Evolutionary conservation across 1,284 basidiomycete genomes (phyloP).

Genomic region (Xanthoconium separans): DNA sequence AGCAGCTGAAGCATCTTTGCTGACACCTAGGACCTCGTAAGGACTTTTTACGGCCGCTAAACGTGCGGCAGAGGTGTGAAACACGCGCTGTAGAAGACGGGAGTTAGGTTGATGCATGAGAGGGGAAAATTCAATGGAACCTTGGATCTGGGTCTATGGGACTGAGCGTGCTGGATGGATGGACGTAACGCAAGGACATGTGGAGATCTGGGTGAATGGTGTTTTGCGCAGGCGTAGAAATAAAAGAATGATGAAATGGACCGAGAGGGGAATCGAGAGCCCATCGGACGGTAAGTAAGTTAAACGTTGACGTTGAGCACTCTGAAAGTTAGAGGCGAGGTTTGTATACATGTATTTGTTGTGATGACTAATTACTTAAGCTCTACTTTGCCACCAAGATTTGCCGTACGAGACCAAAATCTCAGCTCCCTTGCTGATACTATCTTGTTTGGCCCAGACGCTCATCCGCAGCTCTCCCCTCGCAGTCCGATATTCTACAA

Average conservation of each 20-base stretch:
- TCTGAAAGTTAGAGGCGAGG: no score
- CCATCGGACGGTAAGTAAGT: conserved; percentile 30
- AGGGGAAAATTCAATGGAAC: conserved; percentile 16
- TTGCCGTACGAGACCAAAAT: conserved; percentile 92
- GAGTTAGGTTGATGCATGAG: conserved; percentile 14
- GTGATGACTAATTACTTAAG: conserved; percentile 16
- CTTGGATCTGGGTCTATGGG: conserved; percentile 22
- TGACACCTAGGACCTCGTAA: conserved; percentile 88
- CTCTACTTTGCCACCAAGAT: conserved; percentile 74
- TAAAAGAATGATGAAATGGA: conserved; percentile 57
- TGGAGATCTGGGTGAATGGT: conserved; percentile 38
- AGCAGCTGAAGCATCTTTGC: conserved; percentile 76
- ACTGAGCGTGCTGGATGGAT: conserved; percentile 15
- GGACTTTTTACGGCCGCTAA: conserved; percentile 78
- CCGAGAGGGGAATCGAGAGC: conserved; percentile 47
- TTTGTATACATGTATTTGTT: conserved; percentile 21
- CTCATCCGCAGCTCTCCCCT: conserved; percentile 76
- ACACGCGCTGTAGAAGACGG: conserved; percentile 52
- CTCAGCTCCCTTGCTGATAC: conserved; percentile 80
- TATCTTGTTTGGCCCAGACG: conserved; percentile 61
- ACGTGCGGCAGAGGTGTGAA: conserved; percentile 67
- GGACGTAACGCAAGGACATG: conserved; percentile 16
- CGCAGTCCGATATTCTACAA: conserved; percentile 56
- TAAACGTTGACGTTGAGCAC: background rate
- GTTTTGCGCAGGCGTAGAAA: conserved; percentile 52